Evolutionary conservation across 164 flowering plant genomes (phyloP), one percentile per base, ranked within the genome.

Genomic region (Akebia trifoliata): DNA sequence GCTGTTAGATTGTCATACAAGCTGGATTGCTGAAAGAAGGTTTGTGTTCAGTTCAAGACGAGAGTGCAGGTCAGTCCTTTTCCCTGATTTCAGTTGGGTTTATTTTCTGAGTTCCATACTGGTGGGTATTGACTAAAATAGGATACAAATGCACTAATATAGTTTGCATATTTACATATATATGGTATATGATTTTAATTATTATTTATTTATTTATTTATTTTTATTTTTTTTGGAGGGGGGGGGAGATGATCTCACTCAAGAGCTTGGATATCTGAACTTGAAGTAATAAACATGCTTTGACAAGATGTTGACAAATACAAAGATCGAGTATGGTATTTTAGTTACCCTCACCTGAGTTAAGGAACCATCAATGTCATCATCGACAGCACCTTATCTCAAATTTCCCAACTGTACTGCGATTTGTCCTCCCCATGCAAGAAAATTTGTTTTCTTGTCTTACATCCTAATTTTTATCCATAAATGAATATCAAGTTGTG

Each of bases 31-130:
- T 91, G 39, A 81, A 74, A 76, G 72, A 83, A 65, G 96, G 97
- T 56, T 60, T 81, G 10, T 91, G 97, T 60, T 78, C 94, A 32
- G 96, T 91, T 58, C 96, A 91, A 71, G 97, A 91, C 71, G 97
- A 91, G 73, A 91, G 94, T 78, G 94, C 96, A 71, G 97, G 97
- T 87, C 38, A 69, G 56, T 49, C 38, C 53, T 44, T 53, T 29
- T 37, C 50, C 39, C 21, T 6, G 11, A 35, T 54, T 21, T 25
- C 18, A 24, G 24, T 17, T 17, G 21, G 48, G 47, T 11, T 25
- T n/a, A 25, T 2, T 31, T 4, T 29, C 34, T 32, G 38, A 40
- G 11, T 37, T 15, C 43, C n/a, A 48, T 34, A 28, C 46, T 40
- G 58, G 14, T 32, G 32, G 32, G 2, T n/a, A 38, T 49, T 17